phyloP scores from a whole-genome alignment of 1,139 yeast species.

The Pichia sp. region DNA sequence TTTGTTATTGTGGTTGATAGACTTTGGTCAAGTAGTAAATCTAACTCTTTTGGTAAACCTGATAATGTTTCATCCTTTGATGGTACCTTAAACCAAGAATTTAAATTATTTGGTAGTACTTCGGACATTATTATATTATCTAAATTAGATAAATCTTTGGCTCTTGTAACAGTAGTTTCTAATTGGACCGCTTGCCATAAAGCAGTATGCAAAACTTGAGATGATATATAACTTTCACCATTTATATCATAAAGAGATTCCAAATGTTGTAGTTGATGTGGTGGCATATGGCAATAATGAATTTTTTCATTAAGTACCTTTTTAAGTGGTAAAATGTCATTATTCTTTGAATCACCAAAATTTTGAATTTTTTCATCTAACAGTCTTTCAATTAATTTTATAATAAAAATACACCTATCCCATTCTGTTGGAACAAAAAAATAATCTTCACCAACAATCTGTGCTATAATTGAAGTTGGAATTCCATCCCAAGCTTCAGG shows the following conservation, averaged over 20 bases:
- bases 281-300: conserved; percentile 42
- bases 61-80: conserved; percentile 36
- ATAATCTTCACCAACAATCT: conserved; percentile 41
- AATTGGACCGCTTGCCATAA: conserved; percentile 42
- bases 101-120: conserved; percentile 23
- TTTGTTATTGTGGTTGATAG: conserved; percentile 7
- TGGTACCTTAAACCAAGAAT: conserved; percentile 34
- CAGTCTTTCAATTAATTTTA: conserved; percentile 34
- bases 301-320: conserved; percentile 35
- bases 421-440: conserved; percentile 48
- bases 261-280: conserved; percentile 38
- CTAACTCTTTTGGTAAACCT: conserved; percentile 30
- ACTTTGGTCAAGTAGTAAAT: conserved; percentile 13
- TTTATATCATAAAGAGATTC: conserved; percentile 33
- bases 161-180: conserved; percentile 31
- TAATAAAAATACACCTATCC: conserved; percentile 43
- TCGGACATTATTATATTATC: conserved; percentile 22
- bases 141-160: conserved; percentile 22
- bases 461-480: conserved; percentile 37
- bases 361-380: conserved; percentile 13
- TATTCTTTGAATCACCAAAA: conserved; percentile 10
- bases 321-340: conserved; percentile 23
- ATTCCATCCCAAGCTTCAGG: conserved; percentile 40
- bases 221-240: conserved; percentile 33
- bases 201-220: conserved; percentile 37